Conservation (phyloP, 371 early-diverging fungal species). For the Mucor piriformis region DNA sequence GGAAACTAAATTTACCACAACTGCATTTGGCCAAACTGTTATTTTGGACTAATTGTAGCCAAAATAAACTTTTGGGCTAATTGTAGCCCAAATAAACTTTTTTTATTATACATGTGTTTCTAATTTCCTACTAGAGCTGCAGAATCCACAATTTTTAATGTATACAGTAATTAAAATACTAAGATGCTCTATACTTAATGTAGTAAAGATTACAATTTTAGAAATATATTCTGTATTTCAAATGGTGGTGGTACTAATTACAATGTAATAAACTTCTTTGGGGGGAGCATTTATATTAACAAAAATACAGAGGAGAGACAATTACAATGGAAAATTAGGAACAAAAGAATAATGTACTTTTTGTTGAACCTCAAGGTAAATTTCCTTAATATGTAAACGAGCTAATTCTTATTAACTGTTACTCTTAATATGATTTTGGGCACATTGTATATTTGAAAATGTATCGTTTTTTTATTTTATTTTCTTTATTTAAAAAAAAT, state of each 20-base stretch:
- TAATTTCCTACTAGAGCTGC: too few species aligned
- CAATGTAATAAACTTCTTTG: background rate
- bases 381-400: background rate
- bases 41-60: conserved; percentile 5
- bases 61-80: background rate
- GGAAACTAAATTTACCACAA: conserved; percentile 28
- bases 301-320: background rate
- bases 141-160: background rate
- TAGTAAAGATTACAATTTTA: background rate
- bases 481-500: background rate
- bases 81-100: too few species aligned
- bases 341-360: too few species aligned
- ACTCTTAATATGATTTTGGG: too few species aligned
- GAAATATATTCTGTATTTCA: conserved; percentile 1
- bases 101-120: too few species aligned
- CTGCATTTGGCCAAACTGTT: conserved; percentile 34
- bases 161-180: background rate
- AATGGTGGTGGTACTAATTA: background rate
- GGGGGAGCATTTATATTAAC: background rate
- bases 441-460: background rate
- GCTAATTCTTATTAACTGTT: too few species aligned
- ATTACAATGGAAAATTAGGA: conserved; percentile 1
- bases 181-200: background rate
- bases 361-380: background rate
- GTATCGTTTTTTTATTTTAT: background rate